These are phyloP conservation scores for Tanacetum coccineum DNA, from an alignment of 129 eudicot species.

Conservation along the genomic window DNA sequence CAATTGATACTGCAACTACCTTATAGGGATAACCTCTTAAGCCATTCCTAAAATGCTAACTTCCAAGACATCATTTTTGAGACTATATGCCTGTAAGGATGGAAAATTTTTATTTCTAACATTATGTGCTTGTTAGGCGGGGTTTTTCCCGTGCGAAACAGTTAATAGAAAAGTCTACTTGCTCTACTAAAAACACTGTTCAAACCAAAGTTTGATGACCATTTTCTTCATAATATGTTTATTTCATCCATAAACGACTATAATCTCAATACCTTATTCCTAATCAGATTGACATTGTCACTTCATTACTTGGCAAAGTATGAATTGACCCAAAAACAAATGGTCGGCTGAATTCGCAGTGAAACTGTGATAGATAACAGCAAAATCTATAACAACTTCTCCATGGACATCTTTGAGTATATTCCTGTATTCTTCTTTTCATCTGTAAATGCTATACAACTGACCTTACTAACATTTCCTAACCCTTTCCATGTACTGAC, in stretches of 20 bases:
- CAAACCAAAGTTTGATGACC: not conserved
- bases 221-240: not conserved
- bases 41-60: too few relatives aligned
- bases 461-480: too few relatives aligned
- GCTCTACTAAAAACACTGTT: too few relatives aligned
- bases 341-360: constrained; percentile 93
- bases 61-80: not conserved
- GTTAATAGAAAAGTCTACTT: too few relatives aligned
- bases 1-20: not conserved
- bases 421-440: too few relatives aligned
- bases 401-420: constrained; percentile 90
- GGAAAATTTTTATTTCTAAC: not conserved
- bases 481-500: too few relatives aligned
- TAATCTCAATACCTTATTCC: constrained; percentile 15
- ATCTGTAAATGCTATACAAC: too few relatives aligned
- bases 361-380: too few relatives aligned
- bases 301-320: constrained; percentile 87
- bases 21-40: too few relatives aligned
- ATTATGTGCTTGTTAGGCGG: too few relatives aligned
- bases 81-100: not conserved
- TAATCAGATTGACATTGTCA: constrained; percentile 86
- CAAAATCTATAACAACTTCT: constrained; percentile 95
- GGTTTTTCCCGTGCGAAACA: too few relatives aligned
- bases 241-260: constrained; percentile 1
- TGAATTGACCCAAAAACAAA: constrained; percentile 77